Base-by-base conservation (phyloP, 2,329 filamentous ascomycete genomes). In the Sporothrix dimorphospora region DNA sequence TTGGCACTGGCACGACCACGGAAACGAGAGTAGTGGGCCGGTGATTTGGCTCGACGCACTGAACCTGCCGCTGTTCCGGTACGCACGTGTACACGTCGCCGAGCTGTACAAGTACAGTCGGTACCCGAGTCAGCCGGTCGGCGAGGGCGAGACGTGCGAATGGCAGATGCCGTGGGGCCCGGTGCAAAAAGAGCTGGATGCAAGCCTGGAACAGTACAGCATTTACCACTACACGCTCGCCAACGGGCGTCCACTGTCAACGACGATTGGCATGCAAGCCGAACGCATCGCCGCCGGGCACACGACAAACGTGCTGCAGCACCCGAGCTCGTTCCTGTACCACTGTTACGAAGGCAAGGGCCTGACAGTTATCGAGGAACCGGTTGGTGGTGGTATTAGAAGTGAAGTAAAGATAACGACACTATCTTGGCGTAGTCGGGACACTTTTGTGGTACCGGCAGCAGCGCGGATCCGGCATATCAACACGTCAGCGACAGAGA, bases 1-100 rank as follows among this genome's bases (percentile, higher is more conserved):
- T 0, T 87, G 86, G 86, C 84, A 87, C 76, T 89, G 85, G 72
- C 87, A 88, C 73, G 87, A 89, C 73, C 87, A 88, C 72, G 86
- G 86, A 16, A 87, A 88, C 59, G 84, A 88, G 27, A 84, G 85
- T 0, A 80, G 80, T 0, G 83, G 82, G 0, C 85, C 85, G 0
- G 85, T 88, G 82, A 86, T 88, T 71, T 88, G 86, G 86, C 81
- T 88, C 1, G 86, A 88, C 75, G 86, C 83, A 1, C 79, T 88
- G 0, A 84, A 88, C 76, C 77, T 88, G 55, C 86, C 86, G 0
- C 80, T 80, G 51, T 88, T 86, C 73, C 78, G 79, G 8, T 82
- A 85, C 73, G 85, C 85, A 57, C 86, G 85, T 0, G 83, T 87
- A 1, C 83, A 88, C 74, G 88, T 88, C 75, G 84, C 84, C 5